phyloP scores from a whole-genome alignment of 345 rosid genomes.

The Gossypium herbaceum region DNA sequence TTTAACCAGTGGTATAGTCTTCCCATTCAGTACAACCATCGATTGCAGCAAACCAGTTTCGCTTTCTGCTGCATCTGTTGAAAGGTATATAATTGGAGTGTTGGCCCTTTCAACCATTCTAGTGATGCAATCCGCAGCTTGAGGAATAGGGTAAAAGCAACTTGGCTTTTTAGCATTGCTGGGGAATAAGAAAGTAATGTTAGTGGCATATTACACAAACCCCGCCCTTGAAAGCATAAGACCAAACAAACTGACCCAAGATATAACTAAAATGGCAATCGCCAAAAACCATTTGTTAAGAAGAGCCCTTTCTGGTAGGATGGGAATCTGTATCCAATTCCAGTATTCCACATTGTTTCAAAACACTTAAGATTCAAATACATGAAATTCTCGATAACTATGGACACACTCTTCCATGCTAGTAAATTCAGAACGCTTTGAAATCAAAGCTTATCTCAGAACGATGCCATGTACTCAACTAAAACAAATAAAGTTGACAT shows the following conservation, averaged over 20 bases:
- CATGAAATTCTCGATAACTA: neutral
- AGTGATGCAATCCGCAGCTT: conserved; percentile 82
- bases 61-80: conserved; percentile 96
- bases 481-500: neutral
- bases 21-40: conserved; percentile 58
- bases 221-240: neutral
- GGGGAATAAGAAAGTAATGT: conserved; percentile 26
- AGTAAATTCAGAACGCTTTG: neutral
- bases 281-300: neutral
- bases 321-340: neutral
- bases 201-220: conserved; percentile 2
- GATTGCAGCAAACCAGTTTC: conserved; percentile 83
- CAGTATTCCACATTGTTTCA: neutral
- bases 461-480: neutral
- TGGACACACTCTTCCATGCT: neutral
- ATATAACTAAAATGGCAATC: neutral
- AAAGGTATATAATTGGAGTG: conserved; percentile 75
- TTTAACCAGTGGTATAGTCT: conserved; percentile 65
- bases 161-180: conserved; percentile 91
- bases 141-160: conserved; percentile 94
- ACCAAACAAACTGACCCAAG: neutral
- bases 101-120: conserved; percentile 67
- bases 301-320: neutral
- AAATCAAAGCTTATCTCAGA: neutral
- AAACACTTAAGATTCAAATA: neutral